These are phyloP conservation scores for Neodidymelliopsis sp. DNA, from an alignment of 2,329 filamentous ascomycete species.

Conservation along the genomic window DNA sequence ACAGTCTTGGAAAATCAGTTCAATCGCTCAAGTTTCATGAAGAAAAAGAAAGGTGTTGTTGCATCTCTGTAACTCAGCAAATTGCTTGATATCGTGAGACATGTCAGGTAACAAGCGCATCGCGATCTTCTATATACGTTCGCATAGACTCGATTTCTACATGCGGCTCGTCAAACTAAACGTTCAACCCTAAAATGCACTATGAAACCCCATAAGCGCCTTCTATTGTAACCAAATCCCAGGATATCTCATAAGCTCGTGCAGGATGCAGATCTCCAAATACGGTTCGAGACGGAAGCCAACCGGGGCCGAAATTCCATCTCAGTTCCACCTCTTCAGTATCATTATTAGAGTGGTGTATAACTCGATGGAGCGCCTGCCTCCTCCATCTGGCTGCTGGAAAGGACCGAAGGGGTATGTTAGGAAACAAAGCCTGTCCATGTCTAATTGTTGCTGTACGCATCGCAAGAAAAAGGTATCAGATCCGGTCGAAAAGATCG, in stretches of 20 bases:
- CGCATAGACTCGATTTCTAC: neutral
- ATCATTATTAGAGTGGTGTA: slow-evolving; percentile 37
- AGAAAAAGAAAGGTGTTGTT: too few relatives aligned
- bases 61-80: neutral
- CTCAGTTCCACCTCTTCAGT: slow-evolving; percentile 14
- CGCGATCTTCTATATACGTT: slow-evolving; percentile 1
- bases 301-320: slow-evolving; percentile 24
- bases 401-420: slow-evolving; percentile 30
- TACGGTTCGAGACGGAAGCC: slow-evolving; percentile 18
- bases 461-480: slow-evolving; percentile 31
- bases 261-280: slow-evolving; percentile 16
- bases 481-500: slow-evolving; percentile 13
- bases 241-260: slow-evolving; percentile 43
- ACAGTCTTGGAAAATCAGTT: too few relatives aligned
- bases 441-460: slow-evolving; percentile 37
- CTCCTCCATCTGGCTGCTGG: slow-evolving; percentile 44
- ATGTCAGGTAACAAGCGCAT: neutral
- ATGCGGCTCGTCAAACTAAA: neutral
- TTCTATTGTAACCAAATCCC: slow-evolving; percentile 20
- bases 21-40: too few relatives aligned
- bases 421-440: slow-evolving; percentile 28
- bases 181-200: slow-evolving; percentile 15
- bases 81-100: neutral
- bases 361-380: slow-evolving; percentile 49
- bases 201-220: slow-evolving; percentile 13